phyloP scores from a whole-genome alignment of 352 stramenopile species.

The Globisporangium recalcitrans region DNA sequence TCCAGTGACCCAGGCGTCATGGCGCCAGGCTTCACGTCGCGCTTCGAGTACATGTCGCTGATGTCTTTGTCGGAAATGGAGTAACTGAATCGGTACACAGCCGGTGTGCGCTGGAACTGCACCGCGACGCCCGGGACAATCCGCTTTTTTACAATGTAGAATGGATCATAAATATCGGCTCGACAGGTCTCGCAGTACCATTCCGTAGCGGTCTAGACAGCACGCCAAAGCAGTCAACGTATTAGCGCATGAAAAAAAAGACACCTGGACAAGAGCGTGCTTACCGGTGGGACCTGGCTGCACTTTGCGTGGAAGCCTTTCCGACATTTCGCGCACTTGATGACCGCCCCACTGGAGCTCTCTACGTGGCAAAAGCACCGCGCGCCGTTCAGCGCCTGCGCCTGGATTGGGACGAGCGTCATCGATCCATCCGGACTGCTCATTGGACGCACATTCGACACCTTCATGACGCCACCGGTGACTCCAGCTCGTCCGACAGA shows the following conservation, averaged over 20 bases:
- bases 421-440: constrained; percentile 10
- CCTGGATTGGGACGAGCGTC: constrained; percentile 20
- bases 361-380: constrained; percentile 54
- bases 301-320: constrained; percentile 75
- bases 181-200: constrained; percentile 79
- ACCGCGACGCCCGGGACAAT: constrained; percentile 52
- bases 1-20: constrained; percentile 64
- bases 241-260: background rate
- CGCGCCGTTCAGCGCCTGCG: constrained; percentile 33
- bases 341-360: constrained; percentile 25
- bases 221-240: constrained; percentile 1
- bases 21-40: constrained; percentile 38
- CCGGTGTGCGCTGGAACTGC: constrained; percentile 48
- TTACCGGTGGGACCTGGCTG: constrained; percentile 58
- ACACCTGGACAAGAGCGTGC: background rate
- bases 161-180: constrained; percentile 64
- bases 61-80: constrained; percentile 67
- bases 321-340: constrained; percentile 47
- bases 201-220: constrained; percentile 31
- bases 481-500: background rate
- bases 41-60: constrained; percentile 58
- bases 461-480: background rate
- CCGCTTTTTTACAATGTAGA: constrained; percentile 55
- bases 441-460: background rate
- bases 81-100: constrained; percentile 58